Conservation (phyloP, 306 rosid species). For the Alnus rubra region DNA sequence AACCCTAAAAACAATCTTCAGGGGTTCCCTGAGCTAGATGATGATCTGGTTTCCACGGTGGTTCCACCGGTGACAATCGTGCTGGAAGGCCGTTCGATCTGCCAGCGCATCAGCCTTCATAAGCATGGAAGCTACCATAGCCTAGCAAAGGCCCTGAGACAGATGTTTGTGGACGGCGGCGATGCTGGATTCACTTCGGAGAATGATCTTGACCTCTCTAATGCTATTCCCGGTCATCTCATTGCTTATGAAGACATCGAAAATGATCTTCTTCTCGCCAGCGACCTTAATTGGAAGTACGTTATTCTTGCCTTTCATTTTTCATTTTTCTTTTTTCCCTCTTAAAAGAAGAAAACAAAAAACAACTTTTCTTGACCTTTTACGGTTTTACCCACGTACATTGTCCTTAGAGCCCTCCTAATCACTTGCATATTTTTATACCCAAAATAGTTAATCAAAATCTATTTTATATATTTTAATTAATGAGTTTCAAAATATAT, state of each 20-base stretch:
- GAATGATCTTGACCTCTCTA: conserved; percentile 54
- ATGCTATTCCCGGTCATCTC: conserved; percentile 80
- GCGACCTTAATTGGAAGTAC: conserved; percentile 87
- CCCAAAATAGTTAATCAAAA: too few relatives aligned
- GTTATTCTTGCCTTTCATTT: not conserved
- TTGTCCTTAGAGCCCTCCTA: too few relatives aligned
- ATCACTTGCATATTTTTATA: too few relatives aligned
- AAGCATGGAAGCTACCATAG: conserved; percentile 75
- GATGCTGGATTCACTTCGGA: conserved; percentile 5
- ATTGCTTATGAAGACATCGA: conserved; percentile 91
- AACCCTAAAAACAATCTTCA: conserved; percentile 32
- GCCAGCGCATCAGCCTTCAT: conserved; percentile 86
- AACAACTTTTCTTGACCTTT: too few relatives aligned
- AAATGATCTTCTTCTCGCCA: conserved; percentile 90
- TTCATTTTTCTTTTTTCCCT: not conserved
- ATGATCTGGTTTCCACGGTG: conserved; percentile 54
- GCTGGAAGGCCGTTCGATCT: conserved; percentile 87
- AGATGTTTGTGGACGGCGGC: conserved; percentile 56
- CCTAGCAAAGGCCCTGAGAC: conserved; percentile 67
- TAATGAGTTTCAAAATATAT: too few relatives aligned
- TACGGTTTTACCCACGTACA: too few relatives aligned
- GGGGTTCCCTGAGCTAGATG: conserved; percentile 50
- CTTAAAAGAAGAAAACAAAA: too few relatives aligned
- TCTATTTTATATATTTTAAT: too few relatives aligned
- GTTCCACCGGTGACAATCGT: conserved; percentile 80